phyloP scores from a whole-genome alignment of 768 basidiomycete species.

The Cystobasidium ongulense region DNA sequence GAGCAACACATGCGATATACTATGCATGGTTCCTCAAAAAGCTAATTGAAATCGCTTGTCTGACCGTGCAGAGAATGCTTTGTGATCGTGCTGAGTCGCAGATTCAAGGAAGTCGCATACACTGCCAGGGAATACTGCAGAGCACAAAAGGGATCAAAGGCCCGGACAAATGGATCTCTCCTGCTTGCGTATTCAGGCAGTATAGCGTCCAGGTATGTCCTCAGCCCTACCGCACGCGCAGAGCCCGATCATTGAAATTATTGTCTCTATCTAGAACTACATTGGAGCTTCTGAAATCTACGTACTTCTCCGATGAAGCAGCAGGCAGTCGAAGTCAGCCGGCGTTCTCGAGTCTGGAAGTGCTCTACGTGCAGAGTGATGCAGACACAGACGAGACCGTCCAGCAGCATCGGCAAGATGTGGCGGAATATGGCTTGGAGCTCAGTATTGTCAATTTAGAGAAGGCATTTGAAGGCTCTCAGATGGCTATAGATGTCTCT shows the following conservation, averaged over 20 bases:
- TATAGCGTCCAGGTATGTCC: conserved; percentile 9
- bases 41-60: background rate
- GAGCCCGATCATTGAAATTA: background rate
- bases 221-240: background rate
- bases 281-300: conserved; percentile 34
- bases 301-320: background rate
- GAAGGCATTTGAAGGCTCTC: conserved; percentile 3
- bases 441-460: background rate
- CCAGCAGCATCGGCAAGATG: background rate
- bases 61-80: conserved; percentile 18
- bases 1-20: background rate
- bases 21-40: background rate
- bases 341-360: background rate
- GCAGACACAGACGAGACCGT: background rate
- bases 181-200: conserved; percentile 2
- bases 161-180: background rate
- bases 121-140: conserved; percentile 14
- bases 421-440: conserved; percentile 13
- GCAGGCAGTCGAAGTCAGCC: background rate
- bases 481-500: conserved; percentile 23
- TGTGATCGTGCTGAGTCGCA: background rate
- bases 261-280: conserved; percentile 26
- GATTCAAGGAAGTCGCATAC: conserved; percentile 13
- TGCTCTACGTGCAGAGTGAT: background rate
- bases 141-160: background rate